Conservation (phyloP, 2,329 filamentous ascomycete species). For the Claviceps sorghi region DNA sequence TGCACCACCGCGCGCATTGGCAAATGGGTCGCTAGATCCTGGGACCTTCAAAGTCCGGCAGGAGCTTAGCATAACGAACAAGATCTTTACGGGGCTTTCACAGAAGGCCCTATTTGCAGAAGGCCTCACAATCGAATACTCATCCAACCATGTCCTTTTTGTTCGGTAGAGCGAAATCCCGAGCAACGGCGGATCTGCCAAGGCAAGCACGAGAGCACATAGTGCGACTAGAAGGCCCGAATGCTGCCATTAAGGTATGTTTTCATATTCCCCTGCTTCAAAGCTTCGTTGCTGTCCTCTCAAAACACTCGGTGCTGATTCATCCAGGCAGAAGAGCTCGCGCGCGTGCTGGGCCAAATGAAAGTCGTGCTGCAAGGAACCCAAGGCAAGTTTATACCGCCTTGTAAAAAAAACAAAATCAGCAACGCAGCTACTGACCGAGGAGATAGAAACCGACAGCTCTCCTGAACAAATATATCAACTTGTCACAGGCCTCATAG, state of each 20-base stretch:
- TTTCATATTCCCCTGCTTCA: not conserved
- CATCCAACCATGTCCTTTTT: conserved; percentile 35
- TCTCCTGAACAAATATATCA: conserved; percentile 78
- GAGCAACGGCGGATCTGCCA: conserved; percentile 37
- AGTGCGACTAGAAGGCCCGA: conserved; percentile 34
- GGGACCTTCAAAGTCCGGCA: not conserved
- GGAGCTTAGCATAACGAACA: not conserved
- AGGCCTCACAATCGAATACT: not conserved
- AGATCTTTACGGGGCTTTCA: not conserved
- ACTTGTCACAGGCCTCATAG: conserved; percentile 69
- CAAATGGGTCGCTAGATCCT: not conserved
- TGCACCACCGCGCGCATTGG: not conserved
- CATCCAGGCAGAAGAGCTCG: conserved; percentile 66
- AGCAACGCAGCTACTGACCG: not conserved
- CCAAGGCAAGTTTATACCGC: conserved; percentile 46
- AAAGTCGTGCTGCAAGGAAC: conserved; percentile 88
- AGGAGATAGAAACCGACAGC: conserved; percentile 57
- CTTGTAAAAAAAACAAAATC: not conserved
- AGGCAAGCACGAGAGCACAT: conserved; percentile 42
- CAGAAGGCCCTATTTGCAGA: not conserved
- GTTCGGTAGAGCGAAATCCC: conserved; percentile 37
- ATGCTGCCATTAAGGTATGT: conserved; percentile 31
- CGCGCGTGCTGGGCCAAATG: conserved; percentile 76
- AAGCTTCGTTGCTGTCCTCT: not conserved
- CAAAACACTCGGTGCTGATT: conserved; percentile 6